These are phyloP conservation scores for Bryum argenteum DNA, from an alignment of 225 moss, liverwort and hornwort genomes.

Conservation along the genomic window DNA sequence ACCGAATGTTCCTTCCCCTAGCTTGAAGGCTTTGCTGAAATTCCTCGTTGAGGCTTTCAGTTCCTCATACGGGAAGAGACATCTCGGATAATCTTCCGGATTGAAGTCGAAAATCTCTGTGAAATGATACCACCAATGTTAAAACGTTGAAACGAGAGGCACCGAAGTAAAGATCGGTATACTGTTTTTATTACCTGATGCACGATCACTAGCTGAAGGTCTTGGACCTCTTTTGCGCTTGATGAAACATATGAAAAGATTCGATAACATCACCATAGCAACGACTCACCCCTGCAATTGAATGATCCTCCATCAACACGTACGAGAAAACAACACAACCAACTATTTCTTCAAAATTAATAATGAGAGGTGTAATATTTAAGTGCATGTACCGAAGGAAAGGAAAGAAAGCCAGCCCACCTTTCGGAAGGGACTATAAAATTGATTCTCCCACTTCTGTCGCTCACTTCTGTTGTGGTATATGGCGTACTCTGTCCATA, in stretches of 20 bases:
- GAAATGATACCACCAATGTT: neutral
- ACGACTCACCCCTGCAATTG: slow-evolving; percentile 26
- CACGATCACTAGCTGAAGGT: slow-evolving; percentile 34
- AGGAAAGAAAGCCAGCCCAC: too few relatives aligned
- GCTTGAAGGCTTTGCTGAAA: slow-evolving; percentile 44
- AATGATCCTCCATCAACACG: slow-evolving; percentile 23
- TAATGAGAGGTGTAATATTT: too few relatives aligned
- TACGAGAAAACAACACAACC: neutral
- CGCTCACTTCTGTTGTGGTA: too few relatives aligned
- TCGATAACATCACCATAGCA: slow-evolving; percentile 42
- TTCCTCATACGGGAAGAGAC: slow-evolving; percentile 50
- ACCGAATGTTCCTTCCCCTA: slow-evolving; percentile 61
- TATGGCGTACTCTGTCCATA: too few relatives aligned
- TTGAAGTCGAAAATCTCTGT: slow-evolving; percentile 44
- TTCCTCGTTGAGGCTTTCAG: slow-evolving; percentile 52
- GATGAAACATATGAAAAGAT: slow-evolving; percentile 45
- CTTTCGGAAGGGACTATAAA: too few relatives aligned
- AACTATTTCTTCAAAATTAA: neutral
- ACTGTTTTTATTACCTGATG: slow-evolving; percentile 32
- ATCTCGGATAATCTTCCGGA: slow-evolving; percentile 43
- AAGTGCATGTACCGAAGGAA: too few relatives aligned
- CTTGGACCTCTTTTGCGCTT: slow-evolving; percentile 42
- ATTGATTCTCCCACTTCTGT: too few relatives aligned
- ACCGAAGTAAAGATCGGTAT: slow-evolving; percentile 4
- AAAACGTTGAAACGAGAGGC: neutral